Percentiles rank a stretch among this genome's conserved stretches.
phyloP scores from a whole-genome alignment of 495 filamentous ascomycete species.

The Aspergillus taichungensis region DNA sequence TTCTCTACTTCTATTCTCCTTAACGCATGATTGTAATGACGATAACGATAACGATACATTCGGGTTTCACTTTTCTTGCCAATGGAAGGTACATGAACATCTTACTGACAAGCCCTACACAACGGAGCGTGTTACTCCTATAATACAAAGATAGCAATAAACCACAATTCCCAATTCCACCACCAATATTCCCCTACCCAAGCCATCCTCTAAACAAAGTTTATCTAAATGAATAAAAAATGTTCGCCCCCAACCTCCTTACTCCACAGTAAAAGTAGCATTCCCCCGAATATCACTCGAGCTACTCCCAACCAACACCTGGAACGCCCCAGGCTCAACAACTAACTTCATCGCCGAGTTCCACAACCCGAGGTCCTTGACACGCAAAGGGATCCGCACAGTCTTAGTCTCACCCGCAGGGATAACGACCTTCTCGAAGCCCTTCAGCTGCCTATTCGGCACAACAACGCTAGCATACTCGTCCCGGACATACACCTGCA shows the following conservation, averaged over 20 bases:
- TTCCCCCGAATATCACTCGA: conserved; percentile 48
- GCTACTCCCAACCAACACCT: conserved; percentile 45
- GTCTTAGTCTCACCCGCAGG: conserved; percentile 49
- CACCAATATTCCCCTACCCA: no score
- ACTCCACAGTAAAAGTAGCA: conserved; percentile 43
- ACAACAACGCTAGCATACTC: conserved; percentile 53
- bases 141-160: no score
- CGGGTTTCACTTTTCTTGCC: no score
- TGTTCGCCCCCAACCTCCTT: no score
- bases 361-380: conserved; percentile 49
- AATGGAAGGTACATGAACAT: no score
- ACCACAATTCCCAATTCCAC: no score
- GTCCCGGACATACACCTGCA: conserved; percentile 59
- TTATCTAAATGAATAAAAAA: not conserved
- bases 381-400: conserved; percentile 43
- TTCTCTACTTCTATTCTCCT: no score
- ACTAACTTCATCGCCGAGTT: conserved; percentile 57
- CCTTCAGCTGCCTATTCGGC: conserved; percentile 57
- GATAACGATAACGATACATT: not conserved
- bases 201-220: not conserved
- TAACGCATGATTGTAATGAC: no score
- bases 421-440: conserved; percentile 59
- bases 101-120: not conserved
- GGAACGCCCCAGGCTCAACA: conserved; percentile 59
- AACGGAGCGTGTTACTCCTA: not conserved